Conservation (phyloP, 2,329 filamentous ascomycete species). For the Diaporthe sp. region DNA sequence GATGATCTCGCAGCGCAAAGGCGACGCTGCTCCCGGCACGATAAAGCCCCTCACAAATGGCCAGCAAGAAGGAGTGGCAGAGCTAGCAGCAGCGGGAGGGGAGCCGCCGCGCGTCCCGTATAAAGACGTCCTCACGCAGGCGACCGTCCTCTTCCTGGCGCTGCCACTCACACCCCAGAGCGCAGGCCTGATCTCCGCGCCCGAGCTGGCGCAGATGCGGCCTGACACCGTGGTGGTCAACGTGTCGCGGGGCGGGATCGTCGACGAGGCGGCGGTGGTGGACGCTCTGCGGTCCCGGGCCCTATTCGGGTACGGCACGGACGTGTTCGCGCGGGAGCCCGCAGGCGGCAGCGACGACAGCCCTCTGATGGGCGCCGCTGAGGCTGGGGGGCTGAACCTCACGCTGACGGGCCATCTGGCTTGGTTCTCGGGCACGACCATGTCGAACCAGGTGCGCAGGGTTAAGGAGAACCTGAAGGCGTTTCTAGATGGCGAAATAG, state of each 20-base stretch:
- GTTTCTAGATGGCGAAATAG: conserved; percentile 39
- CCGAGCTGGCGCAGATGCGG: conserved; percentile 44
- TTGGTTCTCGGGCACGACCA: conserved; percentile 45
- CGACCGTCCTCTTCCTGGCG: conserved; percentile 46
- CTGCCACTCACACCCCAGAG: conserved; percentile 41
- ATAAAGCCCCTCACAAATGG: neutral
- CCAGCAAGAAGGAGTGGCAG: neutral
- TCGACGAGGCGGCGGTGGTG: conserved; percentile 44
- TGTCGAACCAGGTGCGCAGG: conserved; percentile 43
- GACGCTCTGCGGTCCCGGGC: conserved; percentile 42
- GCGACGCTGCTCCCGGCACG: neutral
- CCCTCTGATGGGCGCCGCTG: conserved; percentile 42
- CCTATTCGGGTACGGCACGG: conserved; percentile 46
- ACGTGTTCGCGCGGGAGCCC: conserved; percentile 47
- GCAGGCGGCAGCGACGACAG: conserved; percentile 45
- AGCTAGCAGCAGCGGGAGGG: neutral
- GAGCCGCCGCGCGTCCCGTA: conserved; percentile 42
- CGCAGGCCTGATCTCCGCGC: conserved; percentile 42
- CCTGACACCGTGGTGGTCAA: conserved; percentile 46
- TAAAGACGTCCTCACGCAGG: conserved; percentile 41
- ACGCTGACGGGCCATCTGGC: conserved; percentile 47
- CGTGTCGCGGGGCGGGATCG: conserved; percentile 45
- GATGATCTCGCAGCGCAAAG: conserved; percentile 44
- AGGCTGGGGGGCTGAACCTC: conserved; percentile 42
- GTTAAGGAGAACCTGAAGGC: conserved; percentile 43